Percentiles rank a stretch among this genome's conserved stretches.
Evolutionary conservation across 441 rosid species (phyloP).

Genomic region (Adansonia grandidieri): DNA sequence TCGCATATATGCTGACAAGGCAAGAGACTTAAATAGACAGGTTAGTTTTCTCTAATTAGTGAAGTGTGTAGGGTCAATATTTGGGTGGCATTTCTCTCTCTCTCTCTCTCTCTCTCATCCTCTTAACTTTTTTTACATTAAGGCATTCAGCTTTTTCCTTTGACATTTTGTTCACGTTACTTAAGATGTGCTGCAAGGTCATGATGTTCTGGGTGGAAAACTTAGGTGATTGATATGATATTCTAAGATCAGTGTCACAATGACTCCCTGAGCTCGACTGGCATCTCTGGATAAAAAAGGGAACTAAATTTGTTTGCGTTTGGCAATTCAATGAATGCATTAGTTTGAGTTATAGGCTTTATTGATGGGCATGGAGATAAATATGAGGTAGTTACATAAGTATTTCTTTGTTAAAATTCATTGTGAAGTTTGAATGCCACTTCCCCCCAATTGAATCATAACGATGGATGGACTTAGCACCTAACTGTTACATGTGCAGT

Average conservation of each 20-base stretch:
- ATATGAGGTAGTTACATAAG: not conserved
- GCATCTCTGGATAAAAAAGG: not conserved
- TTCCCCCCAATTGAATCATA: not conserved
- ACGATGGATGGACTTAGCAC: not conserved
- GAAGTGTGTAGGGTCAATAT: not conserved
- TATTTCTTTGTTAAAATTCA: constrained; percentile 9
- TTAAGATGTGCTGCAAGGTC: not conserved
- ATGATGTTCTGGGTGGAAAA: constrained; percentile 15
- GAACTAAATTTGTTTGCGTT: not conserved
- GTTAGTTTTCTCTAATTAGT: constrained; percentile 48
- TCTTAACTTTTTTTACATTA: not conserved
- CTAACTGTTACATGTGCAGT: not conserved
- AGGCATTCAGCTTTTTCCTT: constrained; percentile 1
- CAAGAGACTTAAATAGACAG: constrained; percentile 97
- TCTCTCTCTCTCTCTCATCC: not conserved
- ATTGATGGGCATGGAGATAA: not conserved
- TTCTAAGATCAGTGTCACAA: not conserved
- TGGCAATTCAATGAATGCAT: not conserved
- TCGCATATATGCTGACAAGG: constrained; percentile 96
- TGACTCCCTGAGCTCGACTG: constrained; percentile 1
- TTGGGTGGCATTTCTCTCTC: not conserved
- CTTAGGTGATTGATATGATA: not conserved
- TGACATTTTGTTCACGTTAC: constrained; percentile 12
- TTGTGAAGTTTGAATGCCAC: not conserved
- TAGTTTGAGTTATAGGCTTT: constrained; percentile 5